phyloP scores from a whole-genome alignment of 1,139 yeast species.

The Magnusiomyces suaveolens region DNA sequence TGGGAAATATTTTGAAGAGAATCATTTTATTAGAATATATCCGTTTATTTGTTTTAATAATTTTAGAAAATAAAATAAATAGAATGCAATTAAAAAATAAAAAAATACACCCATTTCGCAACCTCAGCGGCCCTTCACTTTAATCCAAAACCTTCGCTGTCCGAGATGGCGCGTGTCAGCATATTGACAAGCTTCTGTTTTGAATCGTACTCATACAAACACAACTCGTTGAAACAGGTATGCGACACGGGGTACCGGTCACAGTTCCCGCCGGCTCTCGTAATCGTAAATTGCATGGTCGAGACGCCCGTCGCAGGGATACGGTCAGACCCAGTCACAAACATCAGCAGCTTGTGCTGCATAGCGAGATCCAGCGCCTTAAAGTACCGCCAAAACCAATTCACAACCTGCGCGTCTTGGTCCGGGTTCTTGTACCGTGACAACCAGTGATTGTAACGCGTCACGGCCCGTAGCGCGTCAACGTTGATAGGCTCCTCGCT shows the following conservation, averaged over 20 bases:
- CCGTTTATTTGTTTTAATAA: no score
- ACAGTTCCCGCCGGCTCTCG: constrained; percentile 42
- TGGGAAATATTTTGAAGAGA: no score
- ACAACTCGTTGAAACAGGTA: constrained; percentile 87
- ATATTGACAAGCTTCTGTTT: constrained; percentile 47
- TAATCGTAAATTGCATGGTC: constrained; percentile 12
- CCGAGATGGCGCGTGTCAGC: constrained; percentile 56
- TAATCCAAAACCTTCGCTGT: constrained; percentile 80
- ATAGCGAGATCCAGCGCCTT: constrained; percentile 36
- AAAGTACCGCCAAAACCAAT: constrained; percentile 79
- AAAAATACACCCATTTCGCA: no score
- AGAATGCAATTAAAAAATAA: no score
- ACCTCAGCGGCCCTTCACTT: no score
- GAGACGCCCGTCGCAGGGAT: constrained; percentile 83
- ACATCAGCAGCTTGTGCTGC: constrained; percentile 57
- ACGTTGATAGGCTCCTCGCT: constrained; percentile 61
- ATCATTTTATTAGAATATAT: no score
- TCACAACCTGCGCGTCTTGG: constrained; percentile 33
- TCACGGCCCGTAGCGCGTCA: constrained; percentile 55
- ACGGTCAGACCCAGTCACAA: constrained; percentile 85
- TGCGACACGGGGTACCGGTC: constrained; percentile 72
- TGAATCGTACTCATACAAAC: constrained; percentile 55
- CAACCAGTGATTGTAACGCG: constrained; percentile 59
- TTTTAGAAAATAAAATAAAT: no score
- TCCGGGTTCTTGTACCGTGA: constrained; percentile 33